These are phyloP conservation scores for Didymellaceae sp. DNA, from an alignment of 2,329 filamentous ascomycete species.

Conservation along the genomic window DNA sequence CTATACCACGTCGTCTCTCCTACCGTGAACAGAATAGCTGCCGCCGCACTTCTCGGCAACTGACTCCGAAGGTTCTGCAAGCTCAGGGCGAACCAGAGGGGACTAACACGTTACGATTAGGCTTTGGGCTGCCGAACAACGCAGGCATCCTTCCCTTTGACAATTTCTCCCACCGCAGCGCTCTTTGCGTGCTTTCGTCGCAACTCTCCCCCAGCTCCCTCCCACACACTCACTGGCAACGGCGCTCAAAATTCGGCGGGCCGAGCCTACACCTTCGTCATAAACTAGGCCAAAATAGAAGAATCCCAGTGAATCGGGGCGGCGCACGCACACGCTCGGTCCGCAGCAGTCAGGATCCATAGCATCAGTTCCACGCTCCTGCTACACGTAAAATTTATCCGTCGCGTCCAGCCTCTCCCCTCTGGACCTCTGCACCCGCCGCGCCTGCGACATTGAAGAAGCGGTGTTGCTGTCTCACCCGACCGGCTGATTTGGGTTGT, in stretches of 20 bases:
- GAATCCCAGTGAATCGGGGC: slow-evolving; percentile 30
- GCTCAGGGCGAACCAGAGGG: slow-evolving; percentile 29
- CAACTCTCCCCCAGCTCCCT: slow-evolving; percentile 10
- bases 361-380: slow-evolving; percentile 13
- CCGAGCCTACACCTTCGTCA: slow-evolving; percentile 43
- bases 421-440: slow-evolving; percentile 15
- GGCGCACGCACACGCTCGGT: slow-evolving; percentile 20
- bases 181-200: slow-evolving; percentile 5
- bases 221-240: slow-evolving; percentile 20
- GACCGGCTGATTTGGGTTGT: slow-evolving; percentile 18
- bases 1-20: slow-evolving; percentile 10
- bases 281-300: slow-evolving; percentile 34
- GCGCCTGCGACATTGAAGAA: slow-evolving; percentile 27
- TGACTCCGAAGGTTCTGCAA: slow-evolving; percentile 28
- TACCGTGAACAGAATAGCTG: slow-evolving; percentile 33
- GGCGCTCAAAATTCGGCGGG: slow-evolving; percentile 36
- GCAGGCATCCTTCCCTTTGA: slow-evolving; percentile 6
- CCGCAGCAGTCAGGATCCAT: slow-evolving; percentile 7
- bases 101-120: slow-evolving; percentile 25
- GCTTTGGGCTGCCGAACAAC: slow-evolving; percentile 9
- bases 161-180: slow-evolving; percentile 8
- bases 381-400: slow-evolving; percentile 31
- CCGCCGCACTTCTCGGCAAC: slow-evolving; percentile 32
- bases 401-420: slow-evolving; percentile 19
- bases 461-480: slow-evolving; percentile 25